Percentiles rank a stretch among this genome's conserved stretches.
Conservation (phyloP, 2,329 filamentous ascomycete species). For the Ceratocystis smalleyi region DNA sequence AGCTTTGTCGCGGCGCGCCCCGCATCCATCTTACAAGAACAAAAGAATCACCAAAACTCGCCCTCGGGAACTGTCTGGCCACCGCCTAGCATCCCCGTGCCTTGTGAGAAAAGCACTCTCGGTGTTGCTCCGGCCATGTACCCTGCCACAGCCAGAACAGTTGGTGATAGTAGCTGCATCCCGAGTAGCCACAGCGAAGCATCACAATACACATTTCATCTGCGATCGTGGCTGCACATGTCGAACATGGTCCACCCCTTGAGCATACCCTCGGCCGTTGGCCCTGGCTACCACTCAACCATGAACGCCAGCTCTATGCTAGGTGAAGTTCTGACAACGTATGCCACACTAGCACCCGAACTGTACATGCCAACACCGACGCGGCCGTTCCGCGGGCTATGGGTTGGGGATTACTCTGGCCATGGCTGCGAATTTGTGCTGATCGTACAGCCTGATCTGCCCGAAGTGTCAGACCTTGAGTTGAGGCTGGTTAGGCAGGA, state of each 20-base stretch:
- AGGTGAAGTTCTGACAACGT: constrained; percentile 45
- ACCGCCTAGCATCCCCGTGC: constrained; percentile 51
- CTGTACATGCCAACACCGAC: constrained; percentile 66
- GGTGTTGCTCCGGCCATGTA: background rate
- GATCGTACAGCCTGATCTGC: constrained; percentile 50
- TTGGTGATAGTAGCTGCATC: background rate
- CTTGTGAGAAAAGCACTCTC: background rate
- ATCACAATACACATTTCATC: background rate
- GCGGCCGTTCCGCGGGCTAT: constrained; percentile 80
- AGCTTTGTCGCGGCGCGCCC: constrained; percentile 52
- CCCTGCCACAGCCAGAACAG: background rate
- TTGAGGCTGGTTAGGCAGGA: constrained; percentile 27
- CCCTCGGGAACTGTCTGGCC: constrained; percentile 56
- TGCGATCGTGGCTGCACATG: constrained; percentile 24
- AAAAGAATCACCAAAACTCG: constrained; percentile 23
- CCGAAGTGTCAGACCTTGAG: constrained; percentile 10
- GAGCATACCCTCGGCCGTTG: background rate
- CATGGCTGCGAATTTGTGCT: constrained; percentile 84
- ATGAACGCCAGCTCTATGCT: constrained; percentile 21
- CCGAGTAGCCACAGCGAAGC: background rate
- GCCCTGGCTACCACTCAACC: background rate
- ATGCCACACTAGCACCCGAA: constrained; percentile 52
- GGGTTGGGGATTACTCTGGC: constrained; percentile 76
- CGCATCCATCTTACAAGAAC: constrained; percentile 22
- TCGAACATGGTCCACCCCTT: background rate